Evolutionary conservation across 352 stramenopile genomes (phyloP).

Genomic region (Hyaloperonospora arabidopsidis): DNA sequence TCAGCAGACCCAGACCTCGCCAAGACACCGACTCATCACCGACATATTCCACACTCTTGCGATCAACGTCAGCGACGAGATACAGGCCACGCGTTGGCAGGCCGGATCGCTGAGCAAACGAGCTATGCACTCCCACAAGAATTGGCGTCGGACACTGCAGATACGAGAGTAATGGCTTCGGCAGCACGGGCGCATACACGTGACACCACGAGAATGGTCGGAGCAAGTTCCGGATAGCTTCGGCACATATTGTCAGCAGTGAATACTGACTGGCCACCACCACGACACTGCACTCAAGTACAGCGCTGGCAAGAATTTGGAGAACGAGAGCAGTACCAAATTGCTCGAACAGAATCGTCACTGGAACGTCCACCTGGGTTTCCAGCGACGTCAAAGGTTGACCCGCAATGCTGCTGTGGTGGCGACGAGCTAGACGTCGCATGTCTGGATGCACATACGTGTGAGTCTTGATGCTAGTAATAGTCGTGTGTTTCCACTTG

Average conservation of each 20-base stretch:
- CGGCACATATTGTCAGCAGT: slow-evolving; percentile 69
- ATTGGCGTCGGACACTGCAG: slow-evolving; percentile 87
- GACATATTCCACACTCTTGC: slow-evolving; percentile 62
- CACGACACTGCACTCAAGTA: slow-evolving; percentile 84
- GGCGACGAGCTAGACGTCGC: slow-evolving; percentile 24
- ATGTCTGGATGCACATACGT: slow-evolving; percentile 32
- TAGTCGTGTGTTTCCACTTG: slow-evolving; percentile 30
- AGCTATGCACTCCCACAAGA: slow-evolving; percentile 77
- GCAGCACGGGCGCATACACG: slow-evolving; percentile 82
- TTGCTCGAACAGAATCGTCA: slow-evolving; percentile 57
- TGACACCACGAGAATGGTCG: slow-evolving; percentile 87
- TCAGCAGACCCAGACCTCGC: slow-evolving; percentile 45
- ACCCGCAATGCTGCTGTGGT: slow-evolving; percentile 40
- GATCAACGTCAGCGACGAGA: slow-evolving; percentile 66
- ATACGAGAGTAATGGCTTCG: slow-evolving; percentile 78
- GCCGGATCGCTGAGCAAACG: slow-evolving; percentile 48
- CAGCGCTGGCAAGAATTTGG: slow-evolving; percentile 69
- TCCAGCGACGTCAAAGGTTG: slow-evolving; percentile 36
- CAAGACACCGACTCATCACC: slow-evolving; percentile 47
- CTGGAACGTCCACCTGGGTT: slow-evolving; percentile 53
- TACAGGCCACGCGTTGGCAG: slow-evolving; percentile 65
- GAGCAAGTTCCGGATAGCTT: slow-evolving; percentile 78
- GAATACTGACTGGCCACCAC: slow-evolving; percentile 80
- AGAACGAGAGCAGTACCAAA: slow-evolving; percentile 61
- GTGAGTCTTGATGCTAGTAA: slow-evolving; percentile 25